These are phyloP conservation scores for Fusarium longipes DNA, from an alignment of 2,329 filamentous ascomycete genomes.

Conservation along the genomic window DNA sequence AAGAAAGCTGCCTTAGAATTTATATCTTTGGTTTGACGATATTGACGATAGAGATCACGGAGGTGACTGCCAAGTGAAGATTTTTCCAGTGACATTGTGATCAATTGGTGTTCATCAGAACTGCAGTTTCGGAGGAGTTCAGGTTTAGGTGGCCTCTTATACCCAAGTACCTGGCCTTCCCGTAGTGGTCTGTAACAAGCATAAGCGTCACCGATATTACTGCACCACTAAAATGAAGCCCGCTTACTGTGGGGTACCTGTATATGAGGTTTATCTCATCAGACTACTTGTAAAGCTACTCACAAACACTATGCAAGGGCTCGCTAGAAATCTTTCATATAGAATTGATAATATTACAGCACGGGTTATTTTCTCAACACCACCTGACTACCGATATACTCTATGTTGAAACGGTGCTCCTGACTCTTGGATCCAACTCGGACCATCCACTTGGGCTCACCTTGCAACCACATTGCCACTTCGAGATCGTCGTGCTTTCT, in stretches of 20 bases:
- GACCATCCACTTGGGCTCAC: not conserved
- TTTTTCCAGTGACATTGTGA: not conserved
- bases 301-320: not conserved
- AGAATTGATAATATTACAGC: not conserved
- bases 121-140: accelerated
- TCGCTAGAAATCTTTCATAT: not conserved
- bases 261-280: accelerated
- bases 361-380: not conserved
- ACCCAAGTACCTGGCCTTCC: accelerated
- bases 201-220: not conserved
- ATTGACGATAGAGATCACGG: not conserved
- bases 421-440: not conserved
- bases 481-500: not conserved
- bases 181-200: not conserved
- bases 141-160: accelerated
- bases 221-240: not conserved
- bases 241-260: not conserved
- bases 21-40: conserved; percentile 1
- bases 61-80: not conserved
- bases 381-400: not conserved
- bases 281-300: not conserved
- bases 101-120: accelerated
- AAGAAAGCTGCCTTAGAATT: conserved; percentile 4
- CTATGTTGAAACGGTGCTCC: not conserved
- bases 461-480: not conserved